These are phyloP conservation scores for Arabidopsis thaliana DNA, from an alignment of 345 rosid species.

Conservation along the genomic window DNA sequence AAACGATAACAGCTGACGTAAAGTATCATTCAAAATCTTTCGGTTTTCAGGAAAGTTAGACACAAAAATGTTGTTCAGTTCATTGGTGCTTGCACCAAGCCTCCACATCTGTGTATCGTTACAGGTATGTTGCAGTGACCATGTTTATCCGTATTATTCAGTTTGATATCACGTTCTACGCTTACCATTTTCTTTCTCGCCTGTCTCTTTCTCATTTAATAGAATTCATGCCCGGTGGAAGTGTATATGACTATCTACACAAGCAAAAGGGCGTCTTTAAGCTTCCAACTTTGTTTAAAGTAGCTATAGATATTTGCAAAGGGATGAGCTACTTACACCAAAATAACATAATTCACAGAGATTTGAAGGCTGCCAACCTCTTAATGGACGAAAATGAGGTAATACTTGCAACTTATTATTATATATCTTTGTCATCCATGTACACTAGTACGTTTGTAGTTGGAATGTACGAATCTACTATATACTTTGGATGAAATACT, in stretches of 20 bases:
- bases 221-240: slow-evolving; percentile 98
- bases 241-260: slow-evolving; percentile 98
- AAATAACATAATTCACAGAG: slow-evolving; percentile 94
- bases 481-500: slow-evolving; percentile 18
- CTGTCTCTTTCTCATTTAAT: slow-evolving; percentile 15
- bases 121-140: slow-evolving; percentile 61
- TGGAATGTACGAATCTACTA: slow-evolving; percentile 8
- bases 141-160: slow-evolving; percentile 9
- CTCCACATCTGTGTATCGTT: slow-evolving; percentile 87
- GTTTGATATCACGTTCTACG: slow-evolving; percentile 18
- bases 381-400: slow-evolving; percentile 99
- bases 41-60: slow-evolving; percentile 77
- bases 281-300: slow-evolving; percentile 86
- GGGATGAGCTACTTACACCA: slow-evolving; percentile 99
- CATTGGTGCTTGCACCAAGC: slow-evolving; percentile 97
- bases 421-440: not conserved
- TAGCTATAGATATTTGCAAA: slow-evolving; percentile 91
- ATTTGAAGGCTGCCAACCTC: slow-evolving; percentile 94
- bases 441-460: slow-evolving; percentile 15
- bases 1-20: slow-evolving; percentile 23
- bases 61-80: slow-evolving; percentile 97
- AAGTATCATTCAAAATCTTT: slow-evolving; percentile 25
- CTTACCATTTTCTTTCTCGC: slow-evolving; percentile 26
- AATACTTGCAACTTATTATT: slow-evolving; percentile 36
- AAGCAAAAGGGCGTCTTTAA: slow-evolving; percentile 89